phyloP scores from a whole-genome alignment of 2,329 filamentous ascomycete genomes.

The Colletotrichum tropicale region DNA sequence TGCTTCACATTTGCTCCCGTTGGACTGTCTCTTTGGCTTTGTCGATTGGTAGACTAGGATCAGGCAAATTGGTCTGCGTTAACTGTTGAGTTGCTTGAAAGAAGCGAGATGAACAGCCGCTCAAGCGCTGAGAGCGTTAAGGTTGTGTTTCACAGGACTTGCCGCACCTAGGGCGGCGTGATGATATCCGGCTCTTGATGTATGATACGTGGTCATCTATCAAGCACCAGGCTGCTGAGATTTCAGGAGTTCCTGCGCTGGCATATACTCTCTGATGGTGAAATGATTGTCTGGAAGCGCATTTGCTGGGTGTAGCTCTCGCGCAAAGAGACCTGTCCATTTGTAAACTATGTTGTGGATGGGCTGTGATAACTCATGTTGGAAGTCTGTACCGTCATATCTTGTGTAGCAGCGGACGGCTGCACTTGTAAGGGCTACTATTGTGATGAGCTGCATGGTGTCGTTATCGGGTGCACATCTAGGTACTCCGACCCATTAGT shows the following conservation, averaged over 20 bases:
- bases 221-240: rapidly evolving
- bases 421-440: not conserved
- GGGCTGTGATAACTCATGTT: not conserved
- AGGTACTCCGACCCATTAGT: not conserved
- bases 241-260: rapidly evolving
- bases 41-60: rapidly evolving
- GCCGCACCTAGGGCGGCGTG: not conserved
- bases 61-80: rapidly evolving
- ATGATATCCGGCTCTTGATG: rapidly evolving
- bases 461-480: not conserved
- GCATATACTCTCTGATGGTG: not conserved
- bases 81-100: not conserved
- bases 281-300: not conserved
- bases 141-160: not conserved
- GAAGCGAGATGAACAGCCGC: not conserved
- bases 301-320: not conserved
- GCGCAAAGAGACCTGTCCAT: not conserved
- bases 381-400: not conserved
- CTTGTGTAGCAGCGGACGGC: not conserved
- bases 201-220: rapidly evolving
- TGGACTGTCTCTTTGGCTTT: not conserved
- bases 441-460: not conserved
- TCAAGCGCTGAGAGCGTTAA: not conserved
- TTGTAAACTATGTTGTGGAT: rapidly evolving
- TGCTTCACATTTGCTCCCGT: not conserved